Evolutionary conservation across 2,329 filamentous ascomycete genomes (phyloP), one percentile per base, ranked within the genome.

Genomic region (Colletotrichum limetticola): DNA sequence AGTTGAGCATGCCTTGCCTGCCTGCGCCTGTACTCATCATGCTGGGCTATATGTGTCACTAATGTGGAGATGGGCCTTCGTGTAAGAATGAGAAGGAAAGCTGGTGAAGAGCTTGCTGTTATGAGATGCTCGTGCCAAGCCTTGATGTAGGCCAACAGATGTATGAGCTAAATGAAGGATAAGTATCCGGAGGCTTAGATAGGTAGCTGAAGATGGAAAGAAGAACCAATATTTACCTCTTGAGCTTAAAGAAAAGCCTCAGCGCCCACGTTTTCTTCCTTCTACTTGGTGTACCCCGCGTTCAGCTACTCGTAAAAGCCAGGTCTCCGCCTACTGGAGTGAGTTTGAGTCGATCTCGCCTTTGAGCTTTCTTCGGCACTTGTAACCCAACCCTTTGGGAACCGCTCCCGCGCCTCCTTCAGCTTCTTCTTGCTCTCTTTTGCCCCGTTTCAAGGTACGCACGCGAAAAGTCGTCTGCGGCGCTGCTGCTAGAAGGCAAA

Each of bases 1-100:
- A 59, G 55, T 59, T 64, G 59, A 55, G 46, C 66, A 72, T 53
- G 24, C 59, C 56, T 26, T 53, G 32, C n/a, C 66, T 65, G 26
- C 49, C 62, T 42, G 57, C 37, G 32, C 57, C 35, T 35, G 22
- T 28, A 19, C 37, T 37, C 59, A 32, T 58, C 66, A 69, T 69
- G 26, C 2, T 69, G 66, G 22, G 16, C 4, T 28, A 2, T 37
- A 49, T 5, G 9, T 22, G 30, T 14, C 9, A 24, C 19, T 3
- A 42, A 42, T 16, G 46, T 14, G 58, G 46, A 19, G 19, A n/a
- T 49, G 42, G 7, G 7, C n/a, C 26, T 22, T 32, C 28, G 22
- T 53, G 19, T 32, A 26, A 7, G 46, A 22, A 22, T 16, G 11
- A 32, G 26, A 62, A 7, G 37, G 14, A n/a, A 14, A n/a, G 19